Percentiles rank a stretch among this genome's conserved stretches.
These are phyloP conservation scores for Ceratocystis smalleyi DNA, from an alignment of 2,329 filamentous ascomycete species.

Conservation along the genomic window DNA sequence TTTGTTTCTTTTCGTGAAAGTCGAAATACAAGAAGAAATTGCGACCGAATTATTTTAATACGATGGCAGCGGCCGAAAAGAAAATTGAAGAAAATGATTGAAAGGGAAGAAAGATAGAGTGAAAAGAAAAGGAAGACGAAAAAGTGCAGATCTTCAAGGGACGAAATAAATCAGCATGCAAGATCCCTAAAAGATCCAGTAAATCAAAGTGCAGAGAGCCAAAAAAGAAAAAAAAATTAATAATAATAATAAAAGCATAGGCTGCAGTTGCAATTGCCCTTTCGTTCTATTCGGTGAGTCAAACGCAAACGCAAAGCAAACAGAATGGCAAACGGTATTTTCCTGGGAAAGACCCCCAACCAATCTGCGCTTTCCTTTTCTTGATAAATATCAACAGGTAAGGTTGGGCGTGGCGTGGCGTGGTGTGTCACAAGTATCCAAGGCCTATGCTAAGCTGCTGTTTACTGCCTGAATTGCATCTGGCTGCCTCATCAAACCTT, in stretches of 20 bases:
- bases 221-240: too few relatives aligned
- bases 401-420: too few relatives aligned
- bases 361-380: not conserved
- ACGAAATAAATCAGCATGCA: not conserved
- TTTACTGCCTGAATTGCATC: too few relatives aligned
- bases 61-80: too few relatives aligned
- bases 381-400: too few relatives aligned
- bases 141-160: slow-evolving; percentile 4
- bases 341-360: not conserved
- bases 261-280: not conserved
- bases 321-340: not conserved
- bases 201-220: not conserved
- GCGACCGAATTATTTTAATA: not conserved
- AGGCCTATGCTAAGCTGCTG: too few relatives aligned
- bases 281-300: not conserved
- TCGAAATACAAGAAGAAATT: not conserved
- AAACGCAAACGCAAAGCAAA: too few relatives aligned
- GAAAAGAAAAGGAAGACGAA: not conserved
- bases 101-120: not conserved
- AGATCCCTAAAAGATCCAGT: not conserved
- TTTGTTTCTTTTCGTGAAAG: too few relatives aligned
- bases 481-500: too few relatives aligned
- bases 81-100: not conserved
- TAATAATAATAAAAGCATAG: too few relatives aligned
- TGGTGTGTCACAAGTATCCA: too few relatives aligned